phyloP scores from a whole-genome alignment of 2,329 filamentous ascomycete species.

The Diaporthe citriasiana region DNA sequence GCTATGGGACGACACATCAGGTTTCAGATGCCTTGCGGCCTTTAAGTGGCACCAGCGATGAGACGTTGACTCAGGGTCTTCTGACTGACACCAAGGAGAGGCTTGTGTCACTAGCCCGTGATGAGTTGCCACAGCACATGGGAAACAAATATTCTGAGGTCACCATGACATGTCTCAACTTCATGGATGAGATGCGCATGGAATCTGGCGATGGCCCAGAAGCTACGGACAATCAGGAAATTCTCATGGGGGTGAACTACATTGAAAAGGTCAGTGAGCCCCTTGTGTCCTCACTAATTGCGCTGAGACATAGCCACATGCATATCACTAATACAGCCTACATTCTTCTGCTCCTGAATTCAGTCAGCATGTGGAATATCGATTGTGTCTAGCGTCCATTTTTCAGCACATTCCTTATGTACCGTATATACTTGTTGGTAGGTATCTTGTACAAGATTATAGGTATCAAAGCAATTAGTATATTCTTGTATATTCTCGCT shows the following conservation, averaged over 20 bases:
- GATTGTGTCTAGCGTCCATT: not conserved
- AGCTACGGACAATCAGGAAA: not conserved
- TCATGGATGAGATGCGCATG: not conserved
- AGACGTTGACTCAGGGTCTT: not conserved
- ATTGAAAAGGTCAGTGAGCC: constrained; percentile 5
- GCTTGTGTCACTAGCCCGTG: not conserved
- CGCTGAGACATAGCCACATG: not conserved
- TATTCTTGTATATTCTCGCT: too few relatives aligned
- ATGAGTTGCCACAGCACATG: not conserved
- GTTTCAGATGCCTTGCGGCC: not conserved
- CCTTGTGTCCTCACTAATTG: not conserved
- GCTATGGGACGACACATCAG: too few relatives aligned
- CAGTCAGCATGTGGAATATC: not conserved
- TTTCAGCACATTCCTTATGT: not conserved
- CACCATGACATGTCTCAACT: not conserved
- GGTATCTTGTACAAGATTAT: too few relatives aligned
- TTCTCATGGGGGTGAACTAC: not conserved
- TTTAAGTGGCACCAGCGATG: not conserved
- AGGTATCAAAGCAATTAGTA: too few relatives aligned
- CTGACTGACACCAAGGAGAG: not conserved
- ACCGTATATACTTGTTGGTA: too few relatives aligned
- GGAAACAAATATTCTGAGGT: constrained; percentile 15
- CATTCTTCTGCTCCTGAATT: not conserved
- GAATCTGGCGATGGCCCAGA: not conserved
- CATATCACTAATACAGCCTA: not conserved